Evolutionary conservation across 2,329 filamentous ascomycete genomes (phyloP), one percentile per base, ranked within the genome.

Genomic region (Stylonectria norvegica): DNA sequence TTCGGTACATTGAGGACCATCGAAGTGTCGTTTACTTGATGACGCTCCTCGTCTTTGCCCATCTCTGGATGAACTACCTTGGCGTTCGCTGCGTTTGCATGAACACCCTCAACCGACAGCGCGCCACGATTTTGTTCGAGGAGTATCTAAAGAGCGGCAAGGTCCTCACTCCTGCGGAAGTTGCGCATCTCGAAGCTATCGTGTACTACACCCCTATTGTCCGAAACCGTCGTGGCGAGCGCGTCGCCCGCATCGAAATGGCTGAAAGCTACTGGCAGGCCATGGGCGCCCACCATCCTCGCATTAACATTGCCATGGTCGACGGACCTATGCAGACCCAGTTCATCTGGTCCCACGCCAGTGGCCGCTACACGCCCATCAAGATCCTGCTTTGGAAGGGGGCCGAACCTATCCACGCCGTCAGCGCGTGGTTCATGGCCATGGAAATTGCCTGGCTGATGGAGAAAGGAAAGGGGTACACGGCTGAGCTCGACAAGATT

Each of bases 81-180:
- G 93, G 89, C 29, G 91, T 98, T 5, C 76, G 84, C 47, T 76
- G 85, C 34, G 90, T 98, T 12, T 82, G 81, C 59, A 88, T 97
- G 83, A 78, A 78, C 27, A 87, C 80, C 5, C 72, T 97, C 23
- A 97, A 95, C 65, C 77, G 88, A 16, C 90, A 97, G 63, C 79
- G 93, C 23, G 86, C 89, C 2, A 87, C 84, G 34, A 80, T 96
- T 15, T 71, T 95, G 2, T 83, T 90, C 53, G 75, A 78, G 28
- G 69, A 73, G 47, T 76, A 77, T 38, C 60, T 84, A 51, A 45
- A 48, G 12, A 71, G 61, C 37, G 69, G 70, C 17, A 63, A 57
- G 9, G 65, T 86, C 2, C 71, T 87, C 3, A 73, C 73, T 0
- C 89, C 89, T 0, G 65, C 70, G 6, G 70, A 89, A 49, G 81